A percentile compares a stretch with the other conserved stretches of the same genome.
Conservation (phyloP, 805 yeast species). For the Yamadazyma kitorensis region DNA sequence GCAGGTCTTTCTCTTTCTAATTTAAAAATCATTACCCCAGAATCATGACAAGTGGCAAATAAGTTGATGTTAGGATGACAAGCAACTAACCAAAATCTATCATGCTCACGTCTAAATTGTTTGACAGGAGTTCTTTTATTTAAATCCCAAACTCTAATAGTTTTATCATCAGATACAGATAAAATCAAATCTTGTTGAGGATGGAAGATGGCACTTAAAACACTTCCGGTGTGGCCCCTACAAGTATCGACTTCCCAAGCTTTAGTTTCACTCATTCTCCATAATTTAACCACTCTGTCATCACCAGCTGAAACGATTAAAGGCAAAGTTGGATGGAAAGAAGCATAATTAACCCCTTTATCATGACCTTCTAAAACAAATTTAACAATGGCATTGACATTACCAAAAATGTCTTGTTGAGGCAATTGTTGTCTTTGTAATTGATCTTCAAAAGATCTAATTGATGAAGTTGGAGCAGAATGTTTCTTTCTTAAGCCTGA, state of each 20-base stretch:
- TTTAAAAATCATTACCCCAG: conserved; percentile 97
- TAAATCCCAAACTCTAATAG: conserved; percentile 95
- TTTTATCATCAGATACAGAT: conserved; percentile 94
- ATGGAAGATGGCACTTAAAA: conserved; percentile 85
- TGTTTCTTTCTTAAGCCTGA: conserved; percentile 92
- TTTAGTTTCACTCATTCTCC: conserved; percentile 97
- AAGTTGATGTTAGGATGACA: conserved; percentile 88
- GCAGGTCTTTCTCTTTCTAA: conserved; percentile 98
- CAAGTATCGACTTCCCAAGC: conserved; percentile 99
- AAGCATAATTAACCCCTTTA: conserved; percentile 97
- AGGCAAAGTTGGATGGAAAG: conserved; percentile 96
- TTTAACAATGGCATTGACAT: conserved; percentile 90
- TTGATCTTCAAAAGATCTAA: conserved; percentile 51
- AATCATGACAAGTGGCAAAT: conserved; percentile 95
- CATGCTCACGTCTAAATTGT: conserved; percentile 90
- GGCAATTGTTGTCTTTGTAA: conserved; percentile 62
- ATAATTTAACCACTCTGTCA: conserved; percentile 89
- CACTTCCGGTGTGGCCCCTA: conserved; percentile 95
- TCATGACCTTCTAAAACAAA: conserved; percentile 97
- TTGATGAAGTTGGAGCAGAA: conserved; percentile 63
- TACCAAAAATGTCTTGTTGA: conserved; percentile 92
- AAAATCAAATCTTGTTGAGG: conserved; percentile 89
- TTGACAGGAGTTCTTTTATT: conserved; percentile 91
- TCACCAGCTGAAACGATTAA: conserved; percentile 94
- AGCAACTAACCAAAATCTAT: conserved; percentile 90